These are phyloP conservation scores for Lolium rigidum DNA, from an alignment of 176 grass and related monocot genomes.

Conservation along the genomic window DNA sequence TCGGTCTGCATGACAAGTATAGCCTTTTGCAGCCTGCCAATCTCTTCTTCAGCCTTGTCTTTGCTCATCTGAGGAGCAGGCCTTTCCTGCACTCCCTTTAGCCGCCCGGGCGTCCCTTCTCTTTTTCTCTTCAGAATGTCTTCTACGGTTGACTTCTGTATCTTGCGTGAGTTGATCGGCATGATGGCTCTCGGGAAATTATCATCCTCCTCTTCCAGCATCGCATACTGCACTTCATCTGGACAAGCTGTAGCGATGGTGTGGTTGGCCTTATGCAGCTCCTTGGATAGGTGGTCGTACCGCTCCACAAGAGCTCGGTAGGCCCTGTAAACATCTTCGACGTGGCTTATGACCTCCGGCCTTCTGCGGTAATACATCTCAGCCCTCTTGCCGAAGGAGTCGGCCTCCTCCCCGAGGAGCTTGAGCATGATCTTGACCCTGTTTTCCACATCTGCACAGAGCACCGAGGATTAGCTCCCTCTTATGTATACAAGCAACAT, in stretches of 20 bases:
- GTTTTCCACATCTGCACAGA: constrained; percentile 79
- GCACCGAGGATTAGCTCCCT: not conserved
- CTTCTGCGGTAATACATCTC: constrained; percentile 78
- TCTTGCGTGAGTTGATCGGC: constrained; percentile 58
- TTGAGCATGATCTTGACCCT: constrained; percentile 80
- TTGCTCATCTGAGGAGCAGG: constrained; percentile 39
- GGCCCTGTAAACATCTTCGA: constrained; percentile 76
- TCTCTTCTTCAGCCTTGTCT: constrained; percentile 58
- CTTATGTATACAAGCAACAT: not conserved
- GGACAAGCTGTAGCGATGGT: constrained; percentile 76
- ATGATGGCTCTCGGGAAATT: constrained; percentile 59
- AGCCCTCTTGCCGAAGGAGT: constrained; percentile 72
- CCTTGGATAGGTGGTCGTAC: constrained; percentile 79
- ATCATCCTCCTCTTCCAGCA: constrained; percentile 62
- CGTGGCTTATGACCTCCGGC: constrained; percentile 75
- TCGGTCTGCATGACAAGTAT: constrained; percentile 83
- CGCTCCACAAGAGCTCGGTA: constrained; percentile 86
- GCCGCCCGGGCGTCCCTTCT: constrained; percentile 32
- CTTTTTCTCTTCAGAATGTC: constrained; percentile 54
- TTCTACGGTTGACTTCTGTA: constrained; percentile 53
- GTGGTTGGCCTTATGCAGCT: constrained; percentile 87
- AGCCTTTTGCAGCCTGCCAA: constrained; percentile 69
- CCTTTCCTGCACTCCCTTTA: not conserved
- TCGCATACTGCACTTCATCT: constrained; percentile 63
- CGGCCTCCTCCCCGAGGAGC: constrained; percentile 85